Base-by-base conservation (phyloP, 108 stramenopile genomes). In the Skeletonema marinoi region DNA sequence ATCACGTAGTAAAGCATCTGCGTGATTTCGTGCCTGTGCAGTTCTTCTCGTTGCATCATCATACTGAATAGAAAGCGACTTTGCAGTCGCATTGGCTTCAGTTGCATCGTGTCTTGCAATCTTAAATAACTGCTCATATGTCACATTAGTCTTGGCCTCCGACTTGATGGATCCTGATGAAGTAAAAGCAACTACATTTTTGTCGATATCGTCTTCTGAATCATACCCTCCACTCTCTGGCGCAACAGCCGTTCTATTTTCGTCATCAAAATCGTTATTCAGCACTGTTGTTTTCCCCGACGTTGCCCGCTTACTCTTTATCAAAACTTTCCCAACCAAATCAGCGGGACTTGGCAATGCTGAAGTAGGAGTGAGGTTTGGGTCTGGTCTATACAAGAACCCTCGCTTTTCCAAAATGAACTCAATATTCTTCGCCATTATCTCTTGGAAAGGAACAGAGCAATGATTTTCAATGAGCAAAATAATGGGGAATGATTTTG, bases 401-500 rank as follows among this genome's bases (percentile, higher is more conserved):
- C 88, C 72, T 95, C 88, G 17, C 29, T 87, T 65, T 21, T 90
- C 93, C 58, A 99, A 83, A 19, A 87, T 82, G 2, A 69, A 58
- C 21, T 72, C 70, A 44, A 95, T 71, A 12, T 80, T 75, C 10
- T 71, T 58, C 10, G 96, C 97, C 92, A 98, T 97, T 64, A 56
- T 78, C 80, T 75, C 44, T 85, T 99, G 99, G 74, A 85, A 94
- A 4, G 84, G 66, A 62, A 85, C 75, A 35, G 85, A 81, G 84
- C 99, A 99, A 82, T 99, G 99, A 82, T 98, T 98, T 81, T 99
- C 99, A 33, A 99, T 63, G 13, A 90, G 92, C 32, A 99, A 72
- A 60, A 99, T 98, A 60, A 99, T 92, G 8, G 99, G 98, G 44
- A 86, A 91, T 8, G 92, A 84, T 8, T 86, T 51, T 33, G 87